Conservation (phyloP, 495 filamentous ascomycete genomes). For the Evernia prunastri region DNA sequence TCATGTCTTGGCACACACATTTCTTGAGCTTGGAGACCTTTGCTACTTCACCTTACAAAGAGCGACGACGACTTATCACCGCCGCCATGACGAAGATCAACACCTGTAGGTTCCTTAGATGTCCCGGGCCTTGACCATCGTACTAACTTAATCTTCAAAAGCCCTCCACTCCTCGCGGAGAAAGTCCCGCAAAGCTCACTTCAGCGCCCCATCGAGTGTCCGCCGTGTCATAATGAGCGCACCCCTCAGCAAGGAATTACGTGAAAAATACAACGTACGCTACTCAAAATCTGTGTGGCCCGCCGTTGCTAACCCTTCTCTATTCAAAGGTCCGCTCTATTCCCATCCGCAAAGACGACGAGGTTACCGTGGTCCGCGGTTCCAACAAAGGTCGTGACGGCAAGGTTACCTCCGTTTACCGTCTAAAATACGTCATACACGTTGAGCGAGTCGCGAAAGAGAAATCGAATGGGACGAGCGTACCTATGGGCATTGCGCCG, state of each 20-base stretch:
- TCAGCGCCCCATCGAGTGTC: slow-evolving; percentile 81
- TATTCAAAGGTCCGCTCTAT: slow-evolving; percentile 77
- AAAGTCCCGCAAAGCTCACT: slow-evolving; percentile 98
- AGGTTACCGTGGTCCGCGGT: slow-evolving; percentile 83
- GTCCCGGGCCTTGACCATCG: too few species aligned
- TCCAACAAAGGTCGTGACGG: slow-evolving; percentile 83
- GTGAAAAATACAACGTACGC: slow-evolving; percentile 89
- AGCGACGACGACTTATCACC: slow-evolving; percentile 8
- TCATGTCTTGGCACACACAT: slow-evolving; percentile 24
- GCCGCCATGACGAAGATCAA: slow-evolving; percentile 29
- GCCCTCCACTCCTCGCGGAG: slow-evolving; percentile 77
- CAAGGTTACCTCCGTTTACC: slow-evolving; percentile 92
- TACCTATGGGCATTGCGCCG: slow-evolving; percentile 81
- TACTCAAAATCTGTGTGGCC: slow-evolving; percentile 1
- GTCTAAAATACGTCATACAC: slow-evolving; percentile 92
- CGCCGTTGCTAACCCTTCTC: not conserved
- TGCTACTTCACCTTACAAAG: slow-evolving; percentile 1
- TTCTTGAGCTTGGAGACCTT: not conserved
- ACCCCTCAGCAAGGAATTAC: slow-evolving; percentile 87
- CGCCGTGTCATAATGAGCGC: slow-evolving; percentile 93
- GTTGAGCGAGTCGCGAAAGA: slow-evolving; percentile 87
- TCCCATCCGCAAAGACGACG: slow-evolving; percentile 96
- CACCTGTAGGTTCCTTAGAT: slow-evolving; percentile 18
- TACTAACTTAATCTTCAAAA: slow-evolving; percentile 27
- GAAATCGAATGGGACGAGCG: slow-evolving; percentile 87